These are phyloP conservation scores for Candida gorgasii DNA, from an alignment of 805 yeast genomes.

Conservation along the genomic window DNA sequence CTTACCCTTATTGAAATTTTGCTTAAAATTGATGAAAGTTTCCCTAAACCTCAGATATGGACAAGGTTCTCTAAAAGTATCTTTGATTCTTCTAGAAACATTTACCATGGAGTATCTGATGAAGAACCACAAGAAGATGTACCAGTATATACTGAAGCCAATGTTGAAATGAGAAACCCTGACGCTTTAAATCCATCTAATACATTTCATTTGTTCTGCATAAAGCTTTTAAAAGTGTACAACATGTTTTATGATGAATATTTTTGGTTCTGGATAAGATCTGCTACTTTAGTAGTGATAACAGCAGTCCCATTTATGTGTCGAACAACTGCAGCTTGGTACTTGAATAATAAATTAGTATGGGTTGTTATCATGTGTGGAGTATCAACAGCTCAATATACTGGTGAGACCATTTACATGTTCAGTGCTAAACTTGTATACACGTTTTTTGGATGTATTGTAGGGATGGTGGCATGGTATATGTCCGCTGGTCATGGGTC, in stretches of 20 bases:
- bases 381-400: constrained; percentile 29
- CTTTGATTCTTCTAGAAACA: constrained; percentile 11
- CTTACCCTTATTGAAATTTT: constrained; percentile 11
- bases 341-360: constrained; percentile 23
- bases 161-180: constrained; percentile 26
- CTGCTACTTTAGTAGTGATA: constrained; percentile 22
- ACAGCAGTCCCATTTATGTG: constrained; percentile 29
- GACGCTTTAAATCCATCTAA: constrained; percentile 28
- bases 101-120: constrained; percentile 6
- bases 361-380: constrained; percentile 36
- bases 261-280: constrained; percentile 33
- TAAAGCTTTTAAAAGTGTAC: constrained; percentile 19
- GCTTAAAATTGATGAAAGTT: constrained; percentile 10
- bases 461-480: constrained; percentile 36
- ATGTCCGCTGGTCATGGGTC: constrained; percentile 31
- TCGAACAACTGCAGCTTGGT: constrained; percentile 30
- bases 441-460: constrained; percentile 29
- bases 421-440: constrained; percentile 25
- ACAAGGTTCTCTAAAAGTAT: constrained; percentile 13
- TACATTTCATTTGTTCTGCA: constrained; percentile 23
- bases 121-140: constrained; percentile 14
- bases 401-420: constrained; percentile 31
- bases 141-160: constrained; percentile 9
- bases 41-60: constrained; percentile 13
- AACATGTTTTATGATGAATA: constrained; percentile 19